Evolutionary conservation across 2,329 filamentous ascomycete species (phyloP).

Genomic region (Venturia carpophila): DNA sequence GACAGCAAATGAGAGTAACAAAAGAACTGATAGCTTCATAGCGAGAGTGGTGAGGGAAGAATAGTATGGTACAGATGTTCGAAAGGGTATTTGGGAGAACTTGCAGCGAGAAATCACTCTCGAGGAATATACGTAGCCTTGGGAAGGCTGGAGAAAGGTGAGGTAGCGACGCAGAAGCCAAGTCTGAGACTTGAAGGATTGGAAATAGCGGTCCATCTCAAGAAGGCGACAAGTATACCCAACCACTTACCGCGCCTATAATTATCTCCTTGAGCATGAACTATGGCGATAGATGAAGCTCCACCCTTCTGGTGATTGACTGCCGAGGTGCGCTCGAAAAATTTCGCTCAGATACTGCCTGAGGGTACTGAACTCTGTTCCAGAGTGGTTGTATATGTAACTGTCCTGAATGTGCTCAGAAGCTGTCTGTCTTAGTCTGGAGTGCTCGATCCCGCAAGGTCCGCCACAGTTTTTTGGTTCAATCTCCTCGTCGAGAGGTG

Average conservation of each 20-base stretch:
- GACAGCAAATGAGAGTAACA: background rate
- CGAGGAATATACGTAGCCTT: background rate
- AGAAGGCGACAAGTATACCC: background rate
- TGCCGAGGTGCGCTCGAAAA: too few relatives aligned
- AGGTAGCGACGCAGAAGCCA: background rate
- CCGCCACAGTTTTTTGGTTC: background rate
- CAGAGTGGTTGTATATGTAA: background rate
- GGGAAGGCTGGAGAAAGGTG: background rate
- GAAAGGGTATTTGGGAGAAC: background rate
- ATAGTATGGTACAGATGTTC: background rate
- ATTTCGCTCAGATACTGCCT: too few relatives aligned
- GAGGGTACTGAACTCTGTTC: background rate
- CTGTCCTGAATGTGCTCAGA: background rate
- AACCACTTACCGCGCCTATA: background rate
- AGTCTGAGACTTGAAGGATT: conserved; percentile 2
- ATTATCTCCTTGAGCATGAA: background rate
- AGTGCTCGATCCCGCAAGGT: background rate
- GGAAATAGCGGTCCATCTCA: background rate
- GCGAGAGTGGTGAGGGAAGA: background rate
- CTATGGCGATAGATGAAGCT: background rate
- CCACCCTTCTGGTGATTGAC: background rate
- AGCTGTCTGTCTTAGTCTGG: background rate
- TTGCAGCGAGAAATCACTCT: background rate
- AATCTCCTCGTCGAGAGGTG: background rate
- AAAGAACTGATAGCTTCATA: background rate